These are phyloP conservation scores for Phytophthora pini DNA, from an alignment of 352 stramenopile species.

Conservation along the genomic window DNA sequence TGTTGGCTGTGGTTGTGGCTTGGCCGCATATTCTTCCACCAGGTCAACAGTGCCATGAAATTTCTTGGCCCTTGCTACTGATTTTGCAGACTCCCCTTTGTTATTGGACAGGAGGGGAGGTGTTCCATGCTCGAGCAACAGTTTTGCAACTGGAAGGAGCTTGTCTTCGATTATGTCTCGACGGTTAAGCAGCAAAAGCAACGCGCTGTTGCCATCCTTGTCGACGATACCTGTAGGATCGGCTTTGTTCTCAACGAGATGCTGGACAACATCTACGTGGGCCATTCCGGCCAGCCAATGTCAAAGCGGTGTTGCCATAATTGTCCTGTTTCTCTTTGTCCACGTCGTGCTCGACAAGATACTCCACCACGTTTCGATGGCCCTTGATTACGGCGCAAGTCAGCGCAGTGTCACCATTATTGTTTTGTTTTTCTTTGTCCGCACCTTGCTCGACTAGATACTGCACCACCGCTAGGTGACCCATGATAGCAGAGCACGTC, in stretches of 20 bases:
- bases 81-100: no score
- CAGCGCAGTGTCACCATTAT: conserved; percentile 12
- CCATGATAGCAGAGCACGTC: neutral
- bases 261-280: neutral
- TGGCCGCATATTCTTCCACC: no score
- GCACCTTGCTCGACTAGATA: conserved; percentile 20
- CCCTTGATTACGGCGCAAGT: neutral
- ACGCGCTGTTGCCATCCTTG: conserved; percentile 3
- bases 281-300: no score
- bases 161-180: conserved; percentile 11
- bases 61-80: no score
- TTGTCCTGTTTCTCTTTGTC: no score
- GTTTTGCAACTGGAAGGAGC: conserved; percentile 15
- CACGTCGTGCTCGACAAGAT: no score
- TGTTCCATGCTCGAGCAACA: conserved; percentile 6
- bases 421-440: conserved; percentile 1
- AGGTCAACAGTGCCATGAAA: no score
- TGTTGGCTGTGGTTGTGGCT: no score
- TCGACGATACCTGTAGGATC: neutral
- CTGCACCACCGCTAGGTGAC: conserved; percentile 11
- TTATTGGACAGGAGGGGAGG: no score
- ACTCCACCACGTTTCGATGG: neutral
- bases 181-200: conserved; percentile 4
- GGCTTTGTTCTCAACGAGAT: no score
- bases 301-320: no score